Evolutionary conservation across 1,284 basidiomycete species (phyloP), one percentile per base, ranked within the genome.

Genomic region (Irpex rosettiformis): DNA sequence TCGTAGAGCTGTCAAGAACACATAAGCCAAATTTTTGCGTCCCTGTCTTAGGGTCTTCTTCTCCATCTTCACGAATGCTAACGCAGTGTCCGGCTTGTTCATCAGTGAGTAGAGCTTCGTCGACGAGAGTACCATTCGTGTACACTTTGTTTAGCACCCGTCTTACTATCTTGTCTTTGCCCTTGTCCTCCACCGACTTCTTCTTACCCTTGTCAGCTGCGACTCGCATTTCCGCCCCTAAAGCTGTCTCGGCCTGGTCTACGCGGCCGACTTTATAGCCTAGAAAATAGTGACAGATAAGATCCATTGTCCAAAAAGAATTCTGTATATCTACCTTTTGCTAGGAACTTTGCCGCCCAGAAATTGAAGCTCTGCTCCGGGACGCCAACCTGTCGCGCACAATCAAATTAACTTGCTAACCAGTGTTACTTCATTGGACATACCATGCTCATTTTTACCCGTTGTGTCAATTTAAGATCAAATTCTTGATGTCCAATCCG

Each of bases 361-460:
- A 91, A 89, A 67, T 96, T 94, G 73, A 99, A 97, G 1, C 89
- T 89, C 72, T 85, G 87, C 71, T 99, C 97, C 0, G 97, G 97
- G 3, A 99, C 96, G 45, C 97, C 96, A 60, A 97, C 94, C 93
- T 93, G 10, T 25, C 4, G 18, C 4, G 24, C 59, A 5, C 40
- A 27, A 52, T 10, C 7, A 6, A 51, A 49, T n/a, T 11, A 40
- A 4, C n/a, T n/a, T n/a, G n/a, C n/a, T n/a, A n/a, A n/a, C n/a
- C n/a, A n/a, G 42, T 33, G 8, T 6, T n/a, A 8, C 6, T 33
- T 25, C n/a, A 60, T 21, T 13, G 13, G 3, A 18, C 43, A 18
- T 45, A 91, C 94, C 95, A 97, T 98, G 62, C 91, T 96, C 97
- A 99, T 99, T 75, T 98, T 99, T 58, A 98, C 96, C 58, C 93